Evolutionary conservation across 2,329 filamentous ascomycete species (phyloP).

Genomic region (Catunica adiposa): DNA sequence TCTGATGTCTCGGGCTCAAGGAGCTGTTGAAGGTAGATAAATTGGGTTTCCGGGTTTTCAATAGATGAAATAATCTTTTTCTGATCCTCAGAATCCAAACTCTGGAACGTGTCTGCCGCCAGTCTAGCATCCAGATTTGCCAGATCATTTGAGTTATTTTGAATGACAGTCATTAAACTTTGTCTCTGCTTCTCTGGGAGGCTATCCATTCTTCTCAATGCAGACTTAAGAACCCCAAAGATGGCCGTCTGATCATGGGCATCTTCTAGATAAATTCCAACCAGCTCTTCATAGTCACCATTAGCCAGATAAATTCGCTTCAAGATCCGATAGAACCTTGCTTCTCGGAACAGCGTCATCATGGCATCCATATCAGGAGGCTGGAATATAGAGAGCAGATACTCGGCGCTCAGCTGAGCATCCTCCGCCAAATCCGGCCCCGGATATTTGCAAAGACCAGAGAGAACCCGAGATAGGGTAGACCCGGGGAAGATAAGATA

Average conservation of each 20-base stretch:
- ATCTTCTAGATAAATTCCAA: constrained; percentile 76
- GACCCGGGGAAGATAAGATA: constrained; percentile 84
- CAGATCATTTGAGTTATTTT: constrained; percentile 47
- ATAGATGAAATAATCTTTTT: constrained; percentile 43
- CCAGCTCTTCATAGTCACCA: constrained; percentile 59
- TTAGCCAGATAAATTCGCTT: constrained; percentile 76
- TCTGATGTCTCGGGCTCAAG: constrained; percentile 40
- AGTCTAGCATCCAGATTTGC: constrained; percentile 47
- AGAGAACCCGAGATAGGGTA: constrained; percentile 63
- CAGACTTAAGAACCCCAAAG: constrained; percentile 52
- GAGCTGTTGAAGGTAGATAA: constrained; percentile 58
- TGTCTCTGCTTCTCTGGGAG: constrained; percentile 55
- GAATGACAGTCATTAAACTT: constrained; percentile 52
- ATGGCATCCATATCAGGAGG: constrained; percentile 64
- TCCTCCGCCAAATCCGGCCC: constrained; percentile 70
- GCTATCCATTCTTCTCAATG: constrained; percentile 31
- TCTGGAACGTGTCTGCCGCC: constrained; percentile 50
- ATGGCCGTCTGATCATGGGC: constrained; percentile 55
- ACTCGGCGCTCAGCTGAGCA: constrained; percentile 92
- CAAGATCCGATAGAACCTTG: constrained; percentile 76
- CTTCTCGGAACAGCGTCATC: constrained; percentile 61
- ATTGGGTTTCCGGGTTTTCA: constrained; percentile 47
- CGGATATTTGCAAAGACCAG: constrained; percentile 72
- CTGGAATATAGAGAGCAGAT: constrained; percentile 82
- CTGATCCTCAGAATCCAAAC: constrained; percentile 48